Conservation (phyloP, 2,329 filamentous ascomycete genomes). For the Laburnicola sp. region DNA sequence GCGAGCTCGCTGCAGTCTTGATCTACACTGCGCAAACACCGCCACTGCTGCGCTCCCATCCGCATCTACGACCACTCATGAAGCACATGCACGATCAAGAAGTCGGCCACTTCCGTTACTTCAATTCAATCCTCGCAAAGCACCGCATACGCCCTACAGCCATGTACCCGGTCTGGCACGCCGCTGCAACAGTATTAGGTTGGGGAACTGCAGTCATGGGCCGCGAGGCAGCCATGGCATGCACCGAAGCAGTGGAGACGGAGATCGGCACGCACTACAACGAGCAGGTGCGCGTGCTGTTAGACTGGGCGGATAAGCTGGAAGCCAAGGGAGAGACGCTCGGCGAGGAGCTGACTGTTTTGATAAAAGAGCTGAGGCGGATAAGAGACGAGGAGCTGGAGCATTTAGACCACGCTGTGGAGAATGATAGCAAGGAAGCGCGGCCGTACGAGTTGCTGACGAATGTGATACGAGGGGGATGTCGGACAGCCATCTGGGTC, state of each 20-base stretch:
- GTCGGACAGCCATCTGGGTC: constrained; percentile 89
- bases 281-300: constrained; percentile 77
- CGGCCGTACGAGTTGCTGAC: constrained; percentile 88
- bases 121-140: constrained; percentile 78
- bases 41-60: constrained; percentile 75
- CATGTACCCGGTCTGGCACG: constrained; percentile 87
- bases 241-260: constrained; percentile 96
- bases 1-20: constrained; percentile 92
- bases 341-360: constrained; percentile 72
- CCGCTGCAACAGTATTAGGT: constrained; percentile 77
- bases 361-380: constrained; percentile 74
- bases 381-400: constrained; percentile 96
- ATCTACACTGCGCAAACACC: constrained; percentile 92
- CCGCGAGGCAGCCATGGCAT: constrained; percentile 95
- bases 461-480: constrained; percentile 84
- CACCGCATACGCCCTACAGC: constrained; percentile 91
- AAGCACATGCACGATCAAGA: constrained; percentile 98
- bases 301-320: constrained; percentile 80
- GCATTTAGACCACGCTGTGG: constrained; percentile 92
- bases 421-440: constrained; percentile 89
- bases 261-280: constrained; percentile 98
- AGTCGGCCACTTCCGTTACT: constrained; percentile 80
- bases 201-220: constrained; percentile 90
- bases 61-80: constrained; percentile 88
- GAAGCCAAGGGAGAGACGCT: constrained; percentile 77